Conservation (phyloP, 73 alveolate genomes). For the Paramecium bursaria region DNA sequence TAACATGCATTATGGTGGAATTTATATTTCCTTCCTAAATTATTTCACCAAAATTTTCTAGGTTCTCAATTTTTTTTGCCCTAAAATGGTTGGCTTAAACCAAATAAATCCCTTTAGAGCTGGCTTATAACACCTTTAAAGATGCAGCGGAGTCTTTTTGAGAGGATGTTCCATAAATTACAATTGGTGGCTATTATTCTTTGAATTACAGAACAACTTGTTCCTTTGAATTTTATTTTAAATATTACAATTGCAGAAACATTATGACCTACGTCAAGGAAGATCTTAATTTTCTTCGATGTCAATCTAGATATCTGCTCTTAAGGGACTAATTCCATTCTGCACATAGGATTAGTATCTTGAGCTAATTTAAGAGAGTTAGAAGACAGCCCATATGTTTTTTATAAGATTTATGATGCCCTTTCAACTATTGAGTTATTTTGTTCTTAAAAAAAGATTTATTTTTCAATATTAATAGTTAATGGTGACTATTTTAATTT, state of each 20-base stretch:
- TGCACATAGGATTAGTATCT: constrained; percentile 63
- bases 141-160: constrained; percentile 66
- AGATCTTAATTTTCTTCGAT: neutral
- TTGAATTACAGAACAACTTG: constrained; percentile 55
- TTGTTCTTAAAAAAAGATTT: constrained; percentile 39
- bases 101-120: constrained; percentile 43
- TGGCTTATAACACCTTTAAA: neutral
- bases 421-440: constrained; percentile 47
- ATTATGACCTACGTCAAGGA: constrained; percentile 77
- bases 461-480: neutral
- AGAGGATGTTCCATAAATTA: constrained; percentile 79
- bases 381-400: neutral
- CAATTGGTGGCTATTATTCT: constrained; percentile 21
- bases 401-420: constrained; percentile 6
- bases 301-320: neutral
- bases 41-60: neutral
- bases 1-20: constrained; percentile 44
- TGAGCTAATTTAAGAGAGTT: constrained; percentile 5
- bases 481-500: constrained; percentile 12
- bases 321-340: constrained; percentile 60
- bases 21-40: constrained; percentile 67
- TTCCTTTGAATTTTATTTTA: constrained; percentile 48
- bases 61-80: constrained; percentile 17
- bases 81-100: constrained; percentile 63
- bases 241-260: constrained; percentile 70